These are phyloP conservation scores for Lippia alba DNA, from an alignment of 305 asterid species.

Conservation along the genomic window DNA sequence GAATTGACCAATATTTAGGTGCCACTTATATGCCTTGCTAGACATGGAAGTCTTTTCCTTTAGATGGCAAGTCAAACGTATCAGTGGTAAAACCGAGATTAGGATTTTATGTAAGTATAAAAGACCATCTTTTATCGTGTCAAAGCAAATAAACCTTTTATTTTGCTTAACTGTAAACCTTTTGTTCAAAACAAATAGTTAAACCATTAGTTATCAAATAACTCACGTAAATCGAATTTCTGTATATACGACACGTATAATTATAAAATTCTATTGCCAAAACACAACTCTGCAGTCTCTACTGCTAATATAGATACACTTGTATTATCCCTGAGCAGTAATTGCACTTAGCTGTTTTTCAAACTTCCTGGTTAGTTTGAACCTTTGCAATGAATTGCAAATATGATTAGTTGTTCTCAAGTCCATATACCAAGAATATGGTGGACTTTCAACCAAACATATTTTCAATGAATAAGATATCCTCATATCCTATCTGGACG, in stretches of 20 bases:
- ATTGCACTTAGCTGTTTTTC: neutral
- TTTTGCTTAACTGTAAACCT: neutral
- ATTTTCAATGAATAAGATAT: neutral
- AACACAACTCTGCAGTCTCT: neutral
- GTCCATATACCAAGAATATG: neutral
- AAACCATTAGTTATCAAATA: neutral
- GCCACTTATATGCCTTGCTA: neutral
- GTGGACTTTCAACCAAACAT: neutral
- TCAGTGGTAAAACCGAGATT: neutral
- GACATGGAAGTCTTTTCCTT: neutral
- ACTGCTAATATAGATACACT: neutral
- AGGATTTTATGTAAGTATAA: neutral
- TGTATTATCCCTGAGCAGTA: neutral
- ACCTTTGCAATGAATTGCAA: neutral
- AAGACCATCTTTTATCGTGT: neutral
- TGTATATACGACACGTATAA: neutral
- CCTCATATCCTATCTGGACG: neutral
- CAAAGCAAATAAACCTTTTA: neutral
- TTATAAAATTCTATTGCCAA: neutral
- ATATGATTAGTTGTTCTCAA: neutral
- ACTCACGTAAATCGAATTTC: neutral
- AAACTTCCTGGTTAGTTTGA: neutral
- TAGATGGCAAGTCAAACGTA: neutral
- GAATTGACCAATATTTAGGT: neutral
- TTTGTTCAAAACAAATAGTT: neutral